These are phyloP conservation scores for Talaromyces sp. DNA, from an alignment of 2,329 filamentous ascomycete species.

Conservation along the genomic window DNA sequence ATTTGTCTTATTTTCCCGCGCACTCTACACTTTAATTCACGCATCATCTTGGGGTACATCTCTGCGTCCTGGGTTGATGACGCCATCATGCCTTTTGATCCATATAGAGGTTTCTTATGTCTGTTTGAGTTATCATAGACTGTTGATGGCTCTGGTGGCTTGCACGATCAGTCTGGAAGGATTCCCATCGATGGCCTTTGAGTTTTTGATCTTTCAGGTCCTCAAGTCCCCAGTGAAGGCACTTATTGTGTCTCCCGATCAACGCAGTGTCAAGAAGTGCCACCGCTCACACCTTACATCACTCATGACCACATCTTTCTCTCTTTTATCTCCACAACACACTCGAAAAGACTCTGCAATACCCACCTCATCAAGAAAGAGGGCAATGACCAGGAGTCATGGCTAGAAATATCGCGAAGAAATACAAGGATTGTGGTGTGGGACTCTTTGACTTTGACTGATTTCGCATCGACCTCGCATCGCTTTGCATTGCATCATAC, in stretches of 20 bases:
- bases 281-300: neutral
- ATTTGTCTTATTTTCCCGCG: neutral
- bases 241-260: neutral
- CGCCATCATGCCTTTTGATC: neutral
- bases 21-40: constrained; percentile 1
- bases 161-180: neutral
- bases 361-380: neutral
- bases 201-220: neutral
- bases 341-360: neutral
- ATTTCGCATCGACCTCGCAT: constrained; percentile 3
- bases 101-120: neutral
- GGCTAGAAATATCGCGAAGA: neutral
- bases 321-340: neutral
- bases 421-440: constrained; percentile 2
- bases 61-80: neutral
- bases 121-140: neutral
- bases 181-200: too few species aligned
- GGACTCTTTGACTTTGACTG: constrained; percentile 2
- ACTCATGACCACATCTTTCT: too few species aligned
- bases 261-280: neutral
- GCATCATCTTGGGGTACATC: neutral
- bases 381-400: neutral
- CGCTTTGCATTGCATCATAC: constrained; percentile 9
- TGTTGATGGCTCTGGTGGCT: neutral
- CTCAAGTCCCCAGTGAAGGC: neutral